These are phyloP conservation scores for Boletus sensibilis DNA, from an alignment of 768 basidiomycete genomes.

Conservation along the genomic window DNA sequence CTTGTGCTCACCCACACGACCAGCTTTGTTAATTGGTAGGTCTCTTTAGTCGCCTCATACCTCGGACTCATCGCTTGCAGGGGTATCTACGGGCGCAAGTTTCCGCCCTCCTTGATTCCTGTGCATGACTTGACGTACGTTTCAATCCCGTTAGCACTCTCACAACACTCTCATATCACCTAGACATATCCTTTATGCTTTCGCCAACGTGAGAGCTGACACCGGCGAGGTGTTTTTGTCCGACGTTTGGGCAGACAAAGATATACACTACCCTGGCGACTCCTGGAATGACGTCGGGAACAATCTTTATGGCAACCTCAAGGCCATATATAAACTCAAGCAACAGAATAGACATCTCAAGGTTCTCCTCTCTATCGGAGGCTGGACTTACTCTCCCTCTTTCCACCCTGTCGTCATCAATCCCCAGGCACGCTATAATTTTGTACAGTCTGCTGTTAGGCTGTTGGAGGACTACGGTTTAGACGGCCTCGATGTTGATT, in stretches of 20 bases:
- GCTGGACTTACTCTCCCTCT: conserved; percentile 89
- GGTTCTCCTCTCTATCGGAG: conserved; percentile 85
- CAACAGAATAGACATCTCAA: conserved; percentile 79
- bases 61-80: conserved; percentile 36
- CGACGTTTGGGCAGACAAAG: conserved; percentile 93
- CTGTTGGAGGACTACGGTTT: conserved; percentile 89
- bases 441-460: conserved; percentile 77
- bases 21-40: conserved; percentile 78
- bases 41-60: conserved; percentile 3
- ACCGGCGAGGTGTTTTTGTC: conserved; percentile 86
- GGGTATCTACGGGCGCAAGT: conserved; percentile 96
- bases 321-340: conserved; percentile 90
- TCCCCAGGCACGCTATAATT: conserved; percentile 60
- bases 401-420: conserved; percentile 82
- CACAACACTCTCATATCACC: conserved; percentile 5
- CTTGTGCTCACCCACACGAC: conserved; percentile 5
- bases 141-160: background rate
- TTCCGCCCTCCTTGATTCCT: conserved; percentile 82
- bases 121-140: conserved; percentile 80
- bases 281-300: conserved; percentile 90
- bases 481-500: conserved; percentile 91
- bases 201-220: conserved; percentile 83
- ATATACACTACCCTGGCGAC: conserved; percentile 95
- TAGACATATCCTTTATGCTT: conserved; percentile 90
- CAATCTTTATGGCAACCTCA: conserved; percentile 95